Evolutionary conservation across 108 stramenopile genomes (phyloP).

Genomic region (Cyclostephanos tholiformis): DNA sequence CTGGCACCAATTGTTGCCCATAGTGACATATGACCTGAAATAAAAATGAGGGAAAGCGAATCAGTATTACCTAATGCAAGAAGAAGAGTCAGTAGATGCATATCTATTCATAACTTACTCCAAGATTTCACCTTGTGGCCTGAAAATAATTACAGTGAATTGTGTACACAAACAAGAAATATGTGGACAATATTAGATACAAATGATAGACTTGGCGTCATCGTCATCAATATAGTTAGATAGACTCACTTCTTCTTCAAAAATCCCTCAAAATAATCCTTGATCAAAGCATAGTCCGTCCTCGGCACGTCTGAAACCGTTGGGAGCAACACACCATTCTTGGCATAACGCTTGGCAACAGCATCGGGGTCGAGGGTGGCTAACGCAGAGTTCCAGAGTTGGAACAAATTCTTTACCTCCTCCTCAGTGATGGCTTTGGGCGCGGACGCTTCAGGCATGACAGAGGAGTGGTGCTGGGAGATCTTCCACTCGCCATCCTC

Average conservation of each 20-base stretch:
- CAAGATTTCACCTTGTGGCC: conserved; percentile 36
- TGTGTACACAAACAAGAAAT: no score
- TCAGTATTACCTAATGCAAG: no score
- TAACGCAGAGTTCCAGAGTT: conserved; percentile 54
- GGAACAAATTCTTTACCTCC: conserved; percentile 52
- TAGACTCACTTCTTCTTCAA: conserved; percentile 17
- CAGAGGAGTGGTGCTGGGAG: conserved; percentile 69
- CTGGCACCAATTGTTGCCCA: conserved; percentile 55
- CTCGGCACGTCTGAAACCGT: conserved; percentile 50
- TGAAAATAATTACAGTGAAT: no score
- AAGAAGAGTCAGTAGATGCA: no score
- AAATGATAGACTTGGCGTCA: no score
- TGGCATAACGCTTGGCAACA: conserved; percentile 54
- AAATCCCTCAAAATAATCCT: conserved; percentile 39
- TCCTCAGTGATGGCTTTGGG: conserved; percentile 49
- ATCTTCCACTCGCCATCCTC: conserved; percentile 77
- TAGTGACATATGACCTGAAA: conserved; percentile 18
- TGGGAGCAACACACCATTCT: conserved; percentile 31
- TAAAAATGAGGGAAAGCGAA: no score
- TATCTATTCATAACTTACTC: background rate
- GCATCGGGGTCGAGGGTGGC: conserved; percentile 44
- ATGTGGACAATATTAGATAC: no score
- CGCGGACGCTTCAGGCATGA: conserved; percentile 61
- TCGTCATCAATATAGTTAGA: no score
- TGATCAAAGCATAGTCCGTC: conserved; percentile 30